A percentile compares a stretch with the other conserved stretches of the same genome.
phyloP scores from a whole-genome alignment of 202 grass and related monocot species.

The Schoenoplectus triqueter region DNA sequence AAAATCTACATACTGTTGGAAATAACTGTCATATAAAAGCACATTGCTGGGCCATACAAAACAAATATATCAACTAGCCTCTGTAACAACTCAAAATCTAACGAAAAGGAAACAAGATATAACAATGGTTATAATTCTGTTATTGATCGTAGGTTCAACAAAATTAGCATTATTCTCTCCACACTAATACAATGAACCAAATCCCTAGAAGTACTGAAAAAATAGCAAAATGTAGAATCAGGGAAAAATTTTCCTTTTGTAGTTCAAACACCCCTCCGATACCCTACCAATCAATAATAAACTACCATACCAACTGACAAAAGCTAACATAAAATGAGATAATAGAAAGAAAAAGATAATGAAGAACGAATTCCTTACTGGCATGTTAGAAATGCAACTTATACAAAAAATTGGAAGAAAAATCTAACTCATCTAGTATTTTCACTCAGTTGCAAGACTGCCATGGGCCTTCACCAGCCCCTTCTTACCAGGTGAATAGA shows the following conservation, averaged over 20 bases:
- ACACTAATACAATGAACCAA: slow-evolving; percentile 31
- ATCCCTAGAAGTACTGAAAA: slow-evolving; percentile 30
- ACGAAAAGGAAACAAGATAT: not conserved
- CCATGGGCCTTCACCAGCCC: slow-evolving; percentile 58
- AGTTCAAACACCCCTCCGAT: slow-evolving; percentile 34
- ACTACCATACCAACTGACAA: slow-evolving; percentile 40
- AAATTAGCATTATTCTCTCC: slow-evolving; percentile 39
- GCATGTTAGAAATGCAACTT: slow-evolving; percentile 55
- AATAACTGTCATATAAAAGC: slow-evolving; percentile 6
- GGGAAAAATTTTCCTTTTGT: slow-evolving; percentile 31
- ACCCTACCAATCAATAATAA: slow-evolving; percentile 34
- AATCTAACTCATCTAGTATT: slow-evolving; percentile 64
- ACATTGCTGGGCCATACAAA: not conserved
- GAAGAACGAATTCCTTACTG: slow-evolving; percentile 54
- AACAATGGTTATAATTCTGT: slow-evolving; percentile 32
- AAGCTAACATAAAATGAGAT: slow-evolving; percentile 52
- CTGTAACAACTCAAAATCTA: not conserved
- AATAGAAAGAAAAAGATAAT: slow-evolving; percentile 54
- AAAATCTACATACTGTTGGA: slow-evolving; percentile 19
- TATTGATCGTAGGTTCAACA: slow-evolving; percentile 35
- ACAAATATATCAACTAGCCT: not conserved
- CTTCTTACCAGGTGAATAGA: slow-evolving; percentile 57
- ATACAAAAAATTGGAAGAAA: slow-evolving; percentile 39
- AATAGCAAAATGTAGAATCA: slow-evolving; percentile 30
- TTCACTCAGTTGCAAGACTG: slow-evolving; percentile 45